Base-by-base conservation (phyloP, 1,284 basidiomycete genomes). In the Boletellus sp. region DNA sequence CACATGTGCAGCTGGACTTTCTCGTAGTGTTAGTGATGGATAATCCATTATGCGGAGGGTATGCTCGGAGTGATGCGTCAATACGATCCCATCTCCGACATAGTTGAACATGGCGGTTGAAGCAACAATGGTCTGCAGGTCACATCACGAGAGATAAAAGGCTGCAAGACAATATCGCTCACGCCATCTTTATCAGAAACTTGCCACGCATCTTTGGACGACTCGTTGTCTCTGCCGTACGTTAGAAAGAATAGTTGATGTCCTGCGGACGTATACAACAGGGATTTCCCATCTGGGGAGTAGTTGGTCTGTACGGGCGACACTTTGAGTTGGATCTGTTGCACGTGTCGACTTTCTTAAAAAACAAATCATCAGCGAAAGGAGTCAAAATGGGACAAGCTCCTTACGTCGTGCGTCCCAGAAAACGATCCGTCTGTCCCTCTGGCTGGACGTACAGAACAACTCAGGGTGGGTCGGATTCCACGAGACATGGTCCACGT, bases 401-500 rank as follows among this genome's bases (percentile, higher is more conserved):
- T 32, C 44, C 42, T 59, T 69, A 89, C 88, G 86, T 67, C 88
- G 74, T n/a, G 85, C 85, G 67, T 91, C 88, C 86, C 87, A 90
- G 60, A 89, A 90, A 4, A 86, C 83, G 26, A 90, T 77, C 30
- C 80, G 74, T 55, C 81, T 75, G 58, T 91, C 89, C 61, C 80
- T 85, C 62, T 83, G 80, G 59, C 86, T 83, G 24, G 86, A 86
- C 0, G 88, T 84, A 55, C 85, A 88, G 62, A 91, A 87, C 11
- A 89, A 67, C 40, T 90, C 88, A 4, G 87, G 86, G 60, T 90
- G 87, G 2, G 83, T 86, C 1, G 89, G 86, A 64, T 89, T 89
- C 86, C 87, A 91, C 8, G 86, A 81, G 35, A 89, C 71, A 58
- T 89, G 83, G 60, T 89, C 86, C 18, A 85, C 82, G 44, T 88